Percentiles rank a stretch among this genome's conserved stretches.
Conservation (phyloP, 768 basidiomycete species). For the Lentinula aciculospora region DNA sequence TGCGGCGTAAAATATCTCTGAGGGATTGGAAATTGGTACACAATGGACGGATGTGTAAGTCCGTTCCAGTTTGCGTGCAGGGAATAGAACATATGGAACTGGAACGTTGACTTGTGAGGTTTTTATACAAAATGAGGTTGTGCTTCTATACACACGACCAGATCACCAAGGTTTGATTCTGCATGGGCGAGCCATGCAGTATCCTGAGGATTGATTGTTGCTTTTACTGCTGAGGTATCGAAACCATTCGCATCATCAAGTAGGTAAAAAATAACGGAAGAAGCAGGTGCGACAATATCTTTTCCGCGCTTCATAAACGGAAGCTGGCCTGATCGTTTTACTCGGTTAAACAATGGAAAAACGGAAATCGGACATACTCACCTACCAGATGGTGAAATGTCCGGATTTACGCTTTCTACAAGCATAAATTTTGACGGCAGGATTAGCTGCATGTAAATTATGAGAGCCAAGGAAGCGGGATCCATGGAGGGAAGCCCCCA, state of each 20-base stretch:
- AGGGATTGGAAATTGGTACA: conserved; percentile 54
- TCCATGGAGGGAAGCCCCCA: conserved; percentile 67
- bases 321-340: conserved; percentile 51
- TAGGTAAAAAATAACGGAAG: conserved; percentile 57
- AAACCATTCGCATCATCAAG: not conserved
- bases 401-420: conserved; percentile 59
- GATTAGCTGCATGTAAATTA: conserved; percentile 63
- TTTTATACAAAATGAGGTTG: too few species aligned
- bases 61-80: conserved; percentile 55
- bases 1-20: conserved; percentile 70
- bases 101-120: not conserved
- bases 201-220: conserved; percentile 34
- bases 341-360: conserved; percentile 10
- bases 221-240: not conserved
- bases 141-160: conserved; percentile 48
- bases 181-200: conserved; percentile 63
- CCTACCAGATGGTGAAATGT: conserved; percentile 69
- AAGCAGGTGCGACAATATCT: conserved; percentile 41
- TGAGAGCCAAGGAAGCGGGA: conserved; percentile 55
- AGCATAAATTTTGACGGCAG: conserved; percentile 66
- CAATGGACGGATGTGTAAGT: conserved; percentile 50
- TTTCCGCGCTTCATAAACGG: conserved; percentile 64
- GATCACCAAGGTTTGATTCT: conserved; percentile 60
- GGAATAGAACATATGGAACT: conserved; percentile 66
- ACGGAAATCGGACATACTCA: conserved; percentile 17